These are phyloP conservation scores for Santalum album DNA, from an alignment of 164 flowering plant species.

Conservation along the genomic window DNA sequence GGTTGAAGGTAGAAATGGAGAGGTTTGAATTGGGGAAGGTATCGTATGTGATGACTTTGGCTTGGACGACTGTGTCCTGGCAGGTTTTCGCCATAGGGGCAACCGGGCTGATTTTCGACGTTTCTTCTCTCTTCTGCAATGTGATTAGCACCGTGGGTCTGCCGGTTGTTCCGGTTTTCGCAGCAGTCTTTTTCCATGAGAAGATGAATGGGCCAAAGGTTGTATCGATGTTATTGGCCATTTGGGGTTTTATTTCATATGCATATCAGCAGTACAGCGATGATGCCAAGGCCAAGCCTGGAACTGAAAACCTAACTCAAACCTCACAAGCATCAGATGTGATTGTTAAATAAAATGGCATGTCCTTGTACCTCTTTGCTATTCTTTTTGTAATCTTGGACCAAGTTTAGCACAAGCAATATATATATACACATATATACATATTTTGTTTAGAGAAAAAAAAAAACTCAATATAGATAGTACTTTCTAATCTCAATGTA, in stretches of 20 bases:
- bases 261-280: constrained; percentile 32
- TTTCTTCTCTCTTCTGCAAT: constrained; percentile 45
- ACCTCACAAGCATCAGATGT: neutral
- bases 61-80: constrained; percentile 28
- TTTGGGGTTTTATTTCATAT: constrained; percentile 39
- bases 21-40: constrained; percentile 22
- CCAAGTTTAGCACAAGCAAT: too few relatives aligned
- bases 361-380: too few relatives aligned
- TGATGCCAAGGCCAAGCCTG: constrained; percentile 9
- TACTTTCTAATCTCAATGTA: too few relatives aligned
- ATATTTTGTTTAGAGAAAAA: too few relatives aligned
- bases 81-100: constrained; percentile 26
- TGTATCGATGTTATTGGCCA: constrained; percentile 31
- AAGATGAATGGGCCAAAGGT: constrained; percentile 29
- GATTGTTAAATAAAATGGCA: too few relatives aligned
- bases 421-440: too few relatives aligned
- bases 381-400: too few relatives aligned
- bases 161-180: constrained; percentile 37
- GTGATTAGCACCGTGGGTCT: constrained; percentile 27
- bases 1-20: constrained; percentile 27
- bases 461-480: too few relatives aligned
- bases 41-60: constrained; percentile 23
- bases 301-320: neutral
- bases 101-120: constrained; percentile 30
- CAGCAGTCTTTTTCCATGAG: constrained; percentile 33